Base-by-base conservation (phyloP, 2,329 filamentous ascomycete species). In the Herpotrichia juniperi region DNA sequence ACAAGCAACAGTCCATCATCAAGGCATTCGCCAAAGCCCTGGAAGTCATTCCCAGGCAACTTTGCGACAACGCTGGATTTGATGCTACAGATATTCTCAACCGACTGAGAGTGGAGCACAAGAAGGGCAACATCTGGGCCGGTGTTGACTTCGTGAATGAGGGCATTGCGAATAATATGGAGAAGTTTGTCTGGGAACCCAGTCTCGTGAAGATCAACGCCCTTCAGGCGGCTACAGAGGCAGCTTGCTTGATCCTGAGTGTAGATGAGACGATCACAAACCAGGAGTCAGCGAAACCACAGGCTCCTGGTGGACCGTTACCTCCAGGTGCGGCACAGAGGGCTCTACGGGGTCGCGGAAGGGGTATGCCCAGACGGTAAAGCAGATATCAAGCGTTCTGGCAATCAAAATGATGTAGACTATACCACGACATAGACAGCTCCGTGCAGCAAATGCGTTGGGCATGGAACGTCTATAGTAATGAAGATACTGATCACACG, bases 211-310 rank as follows among this genome's bases (percentile, higher is more conserved):
- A 99, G 86, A 83, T 96, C 75, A 99, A 99, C 76, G 94, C 94
- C 62, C 89, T 99, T 60, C 92, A 96, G 79, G 93, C 94, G 17
- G 94, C 94, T 46, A 93, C 93, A 26, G 94, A 99, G 79, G 94
- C 94, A 19, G 90, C 89, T 63, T 99, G 94, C 79, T 79, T 99
- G 79, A 97, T 99, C 63, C 79, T 99, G 67, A 89, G 91, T 65
- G 94, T 99, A 50, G 94, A 99, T 72, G 94, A 99, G 85, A 99
- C 94, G 28, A 97, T 99, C 78, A 92, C 85, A 78, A 99, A 99
- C 77, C 91, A 99, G 80, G 93, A 97, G 80, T 96, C 91, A 68
- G 84, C 87, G 65, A 81, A 86, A 74, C 89, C 93, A 21, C 90
- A 96, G 75, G 91, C 86, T 8, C 93, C 93, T 0, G 83, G 86